These are phyloP conservation scores for Neodidymelliopsis sp. DNA, from an alignment of 2,329 filamentous ascomycete species.

Conservation along the genomic window DNA sequence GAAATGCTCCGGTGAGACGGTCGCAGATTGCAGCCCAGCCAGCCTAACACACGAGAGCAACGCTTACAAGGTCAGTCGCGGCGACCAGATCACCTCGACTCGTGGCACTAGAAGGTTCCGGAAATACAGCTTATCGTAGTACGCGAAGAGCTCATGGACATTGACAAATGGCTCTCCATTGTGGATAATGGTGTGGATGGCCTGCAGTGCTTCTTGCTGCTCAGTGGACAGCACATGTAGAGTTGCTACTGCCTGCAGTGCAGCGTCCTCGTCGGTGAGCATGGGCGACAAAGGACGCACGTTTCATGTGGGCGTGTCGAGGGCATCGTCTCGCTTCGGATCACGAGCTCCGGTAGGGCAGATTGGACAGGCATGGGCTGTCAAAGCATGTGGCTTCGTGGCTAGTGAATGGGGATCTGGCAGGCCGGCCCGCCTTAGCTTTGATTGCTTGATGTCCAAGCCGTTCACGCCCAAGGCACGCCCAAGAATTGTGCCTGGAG, in stretches of 20 bases:
- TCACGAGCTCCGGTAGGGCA: conserved; percentile 18
- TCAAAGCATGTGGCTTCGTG: conserved; percentile 14
- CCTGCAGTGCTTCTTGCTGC: conserved; percentile 42
- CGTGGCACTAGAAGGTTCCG: conserved; percentile 47
- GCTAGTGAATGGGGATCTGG: conserved; percentile 14
- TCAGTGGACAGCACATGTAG: conserved; percentile 43
- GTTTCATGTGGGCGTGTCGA: conserved; percentile 16
- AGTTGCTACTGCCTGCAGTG: conserved; percentile 48
- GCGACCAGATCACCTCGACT: conserved; percentile 55
- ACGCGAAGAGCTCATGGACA: conserved; percentile 50
- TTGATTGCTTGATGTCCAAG: conserved; percentile 17
- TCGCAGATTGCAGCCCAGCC: conserved; percentile 8
- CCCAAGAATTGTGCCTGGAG: conserved; percentile 23
- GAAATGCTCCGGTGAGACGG: conserved; percentile 10
- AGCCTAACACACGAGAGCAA: conserved; percentile 10
- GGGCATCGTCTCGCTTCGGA: conserved; percentile 11
- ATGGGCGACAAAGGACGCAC: conserved; percentile 32
- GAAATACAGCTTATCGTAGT: conserved; percentile 55
- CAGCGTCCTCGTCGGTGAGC: conserved; percentile 54
- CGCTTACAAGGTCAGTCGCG: conserved; percentile 52
- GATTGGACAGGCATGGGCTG: conserved; percentile 14
- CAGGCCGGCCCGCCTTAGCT: conserved; percentile 16
- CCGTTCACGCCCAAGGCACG: conserved; percentile 24
- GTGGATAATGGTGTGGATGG: conserved; percentile 50
- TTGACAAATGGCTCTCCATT: conserved; percentile 51